Evolutionary conservation across 1,139 yeast genomes (phyloP), one percentile per base, ranked within the genome.

Genomic region (Pneumocystis carinii): DNA sequence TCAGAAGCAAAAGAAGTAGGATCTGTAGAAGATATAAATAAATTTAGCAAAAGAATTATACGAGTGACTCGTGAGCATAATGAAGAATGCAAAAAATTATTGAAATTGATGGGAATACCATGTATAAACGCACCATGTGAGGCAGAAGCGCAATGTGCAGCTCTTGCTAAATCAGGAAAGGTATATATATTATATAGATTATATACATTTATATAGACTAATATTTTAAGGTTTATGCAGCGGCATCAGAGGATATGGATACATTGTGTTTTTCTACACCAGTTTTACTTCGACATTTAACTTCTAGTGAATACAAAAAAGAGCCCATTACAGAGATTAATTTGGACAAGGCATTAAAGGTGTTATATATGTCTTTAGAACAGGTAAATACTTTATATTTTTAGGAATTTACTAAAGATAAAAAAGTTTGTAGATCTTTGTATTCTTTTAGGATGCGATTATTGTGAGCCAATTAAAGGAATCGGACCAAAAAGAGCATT

Each of bases 211-310:
- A 14, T 58, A 3, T 1, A 24, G 14, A 14, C 2, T 37, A 37
- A 36, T 41, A 10, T 12, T 86, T 85, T 71, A 37, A 64, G 66
- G 97, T 92, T 0, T 92, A 84, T 72, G 98, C 96, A 14, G 96
- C 98, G 1, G 99, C 97, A 0, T 87, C 96, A 2, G 99, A 92
- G 73, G 99, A 92, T 81, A 92, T 92, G 98, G 99, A 92, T 75
- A 94, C 98, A 0, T 75, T 92, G 64, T 92, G 97, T 71, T 92
- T 92, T 73, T 84, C 83, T 64, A 88, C 97, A 1, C 95, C 96
- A 1, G 83, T 77, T 66, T 76, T 92, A 65, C 77, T 92, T 67
- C 81, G 98, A 69, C 96, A 92, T 73, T 79, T 92, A 74, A 92
- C 97, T 0, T 92, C 90, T 67, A 84, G 97, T 1, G 98, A 94